Evolutionary conservation across 1,284 basidiomycete genomes (phyloP).

Genomic region (Meira miltonrushii): DNA sequence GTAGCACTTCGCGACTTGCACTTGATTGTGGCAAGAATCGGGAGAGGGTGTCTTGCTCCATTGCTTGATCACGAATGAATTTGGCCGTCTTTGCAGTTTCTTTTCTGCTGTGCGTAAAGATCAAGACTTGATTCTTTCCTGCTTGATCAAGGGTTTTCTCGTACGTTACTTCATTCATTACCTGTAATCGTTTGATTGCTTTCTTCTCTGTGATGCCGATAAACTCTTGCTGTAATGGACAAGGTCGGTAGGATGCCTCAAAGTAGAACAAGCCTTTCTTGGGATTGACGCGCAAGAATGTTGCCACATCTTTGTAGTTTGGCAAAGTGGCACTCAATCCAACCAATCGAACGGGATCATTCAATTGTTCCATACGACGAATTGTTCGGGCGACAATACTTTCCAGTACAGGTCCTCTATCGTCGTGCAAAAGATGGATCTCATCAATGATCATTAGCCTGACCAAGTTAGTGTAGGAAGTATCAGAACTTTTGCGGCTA

Average conservation of each 20-base stretch:
- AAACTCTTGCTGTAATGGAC: slow-evolving; percentile 92
- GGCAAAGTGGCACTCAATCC: slow-evolving; percentile 94
- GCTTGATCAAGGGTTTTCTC: slow-evolving; percentile 64
- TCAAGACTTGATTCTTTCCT: slow-evolving; percentile 58
- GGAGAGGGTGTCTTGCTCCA: slow-evolving; percentile 92
- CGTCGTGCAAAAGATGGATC: slow-evolving; percentile 95
- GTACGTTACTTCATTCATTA: slow-evolving; percentile 99
- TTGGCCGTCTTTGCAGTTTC: slow-evolving; percentile 96
- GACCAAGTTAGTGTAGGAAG: slow-evolving; percentile 93
- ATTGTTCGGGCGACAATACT: slow-evolving; percentile 86
- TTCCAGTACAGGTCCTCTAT: slow-evolving; percentile 95
- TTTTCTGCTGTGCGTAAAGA: slow-evolving; percentile 97
- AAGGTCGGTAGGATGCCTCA: slow-evolving; percentile 82
- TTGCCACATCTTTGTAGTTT: slow-evolving; percentile 97
- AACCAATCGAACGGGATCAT: slow-evolving; percentile 84
- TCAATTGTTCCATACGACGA: slow-evolving; percentile 74
- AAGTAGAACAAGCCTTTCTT: slow-evolving; percentile 94
- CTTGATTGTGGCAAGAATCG: slow-evolving; percentile 66
- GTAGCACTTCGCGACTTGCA: slow-evolving; percentile 41
- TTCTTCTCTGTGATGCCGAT: slow-evolving; percentile 98
- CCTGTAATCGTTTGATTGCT: slow-evolving; percentile 94
- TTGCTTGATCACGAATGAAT: slow-evolving; percentile 87
- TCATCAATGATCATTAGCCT: slow-evolving; percentile 96
- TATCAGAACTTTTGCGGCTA: slow-evolving; percentile 94
- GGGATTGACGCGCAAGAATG: slow-evolving; percentile 91